Evolutionary conservation across 495 filamentous ascomycete genomes (phyloP).

Genomic region (Penicillium malachiteum): DNA sequence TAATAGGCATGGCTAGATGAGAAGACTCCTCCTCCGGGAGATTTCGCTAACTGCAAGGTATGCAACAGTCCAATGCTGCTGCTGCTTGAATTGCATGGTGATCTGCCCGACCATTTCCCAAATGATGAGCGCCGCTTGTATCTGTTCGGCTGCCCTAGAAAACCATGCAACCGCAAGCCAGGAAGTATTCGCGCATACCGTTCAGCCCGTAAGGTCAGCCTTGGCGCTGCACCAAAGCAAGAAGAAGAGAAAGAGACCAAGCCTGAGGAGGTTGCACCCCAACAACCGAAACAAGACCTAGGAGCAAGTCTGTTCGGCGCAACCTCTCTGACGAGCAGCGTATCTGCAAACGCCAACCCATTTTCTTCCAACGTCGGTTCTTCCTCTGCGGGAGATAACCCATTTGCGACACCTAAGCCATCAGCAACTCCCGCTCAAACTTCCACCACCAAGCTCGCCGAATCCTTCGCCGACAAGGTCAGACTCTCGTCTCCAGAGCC

Average conservation of each 20-base stretch:
- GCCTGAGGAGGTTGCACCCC: slow-evolving; percentile 15
- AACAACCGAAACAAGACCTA: slow-evolving; percentile 51
- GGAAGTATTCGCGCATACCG: slow-evolving; percentile 75
- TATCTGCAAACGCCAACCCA: slow-evolving; percentile 56
- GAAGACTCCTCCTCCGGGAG: slow-evolving; percentile 66
- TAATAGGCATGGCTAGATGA: slow-evolving; percentile 77
- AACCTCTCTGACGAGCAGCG: slow-evolving; percentile 39
- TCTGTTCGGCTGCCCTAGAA: slow-evolving; percentile 74
- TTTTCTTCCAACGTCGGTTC: slow-evolving; percentile 45
- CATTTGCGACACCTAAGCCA: slow-evolving; percentile 46
- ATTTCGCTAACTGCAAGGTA: slow-evolving; percentile 80
- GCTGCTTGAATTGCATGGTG: slow-evolving; percentile 87
- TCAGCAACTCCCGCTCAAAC: slow-evolving; percentile 27
- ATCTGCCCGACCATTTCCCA: slow-evolving; percentile 81
- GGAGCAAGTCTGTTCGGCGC: slow-evolving; percentile 56
- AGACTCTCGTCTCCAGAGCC: slow-evolving; percentile 45
- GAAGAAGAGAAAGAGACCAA: slow-evolving; percentile 33
- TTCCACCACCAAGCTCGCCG: slow-evolving; percentile 48
- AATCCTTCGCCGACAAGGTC: slow-evolving; percentile 72
- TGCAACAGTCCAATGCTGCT: slow-evolving; percentile 83
- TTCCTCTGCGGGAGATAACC: slow-evolving; percentile 37
- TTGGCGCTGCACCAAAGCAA: slow-evolving; percentile 22
- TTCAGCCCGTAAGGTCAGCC: slow-evolving; percentile 50
- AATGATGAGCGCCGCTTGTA: slow-evolving; percentile 85
- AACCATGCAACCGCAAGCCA: slow-evolving; percentile 77